Conservation (phyloP, 495 filamentous ascomycete species). For the Aspergillus campestris region DNA sequence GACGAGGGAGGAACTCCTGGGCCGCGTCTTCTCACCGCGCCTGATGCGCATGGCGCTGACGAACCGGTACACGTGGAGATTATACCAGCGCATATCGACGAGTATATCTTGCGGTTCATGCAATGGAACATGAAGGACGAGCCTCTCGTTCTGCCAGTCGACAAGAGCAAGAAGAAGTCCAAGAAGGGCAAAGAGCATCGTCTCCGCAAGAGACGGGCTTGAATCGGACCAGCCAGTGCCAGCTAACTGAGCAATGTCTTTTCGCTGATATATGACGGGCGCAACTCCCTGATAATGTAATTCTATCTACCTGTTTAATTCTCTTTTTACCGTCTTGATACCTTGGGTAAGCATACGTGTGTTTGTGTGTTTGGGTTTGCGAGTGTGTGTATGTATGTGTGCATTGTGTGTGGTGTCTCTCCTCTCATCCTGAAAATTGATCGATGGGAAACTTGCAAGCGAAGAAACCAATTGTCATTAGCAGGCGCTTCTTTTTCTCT, state of each 20-base stretch:
- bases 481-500: background rate
- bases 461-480: background rate
- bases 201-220: constrained; percentile 35
- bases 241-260: too few relatives aligned
- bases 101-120: constrained; percentile 77
- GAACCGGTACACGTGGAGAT: constrained; percentile 28
- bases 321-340: too few relatives aligned
- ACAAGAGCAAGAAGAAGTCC: constrained; percentile 70
- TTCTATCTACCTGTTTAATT: background rate
- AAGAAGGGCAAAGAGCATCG: constrained; percentile 66
- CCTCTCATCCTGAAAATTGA: too few relatives aligned
- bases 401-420: too few relatives aligned
- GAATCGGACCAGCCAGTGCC: constrained; percentile 1
- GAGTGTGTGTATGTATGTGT: too few relatives aligned
- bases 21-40: constrained; percentile 5
- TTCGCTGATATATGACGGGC: too few relatives aligned
- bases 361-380: too few relatives aligned
- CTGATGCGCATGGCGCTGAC: constrained; percentile 14
- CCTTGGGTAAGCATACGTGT: too few relatives aligned
- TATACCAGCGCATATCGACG: constrained; percentile 58
- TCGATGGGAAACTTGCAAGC: too few relatives aligned
- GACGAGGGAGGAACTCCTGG: constrained; percentile 11
- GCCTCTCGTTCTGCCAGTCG: constrained; percentile 67
- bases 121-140: constrained; percentile 69
- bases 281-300: background rate